Base-by-base conservation (phyloP, 2,329 filamentous ascomycete species). In the Chaetomium strumarium region DNA sequence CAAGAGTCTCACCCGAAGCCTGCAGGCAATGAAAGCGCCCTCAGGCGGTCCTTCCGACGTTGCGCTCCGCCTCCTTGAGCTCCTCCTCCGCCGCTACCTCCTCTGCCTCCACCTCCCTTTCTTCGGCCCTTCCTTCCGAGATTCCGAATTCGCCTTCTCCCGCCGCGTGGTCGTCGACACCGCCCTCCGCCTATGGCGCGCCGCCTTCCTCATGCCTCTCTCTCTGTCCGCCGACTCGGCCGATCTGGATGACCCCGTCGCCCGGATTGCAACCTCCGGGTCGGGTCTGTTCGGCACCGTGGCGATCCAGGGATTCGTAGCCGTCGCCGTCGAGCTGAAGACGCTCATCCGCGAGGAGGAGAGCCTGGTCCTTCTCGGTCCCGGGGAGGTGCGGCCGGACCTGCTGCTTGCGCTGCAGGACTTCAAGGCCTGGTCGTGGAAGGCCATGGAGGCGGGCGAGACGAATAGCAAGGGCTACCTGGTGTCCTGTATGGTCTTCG, bases 71-170 rank as follows among this genome's bases (percentile, higher is more conserved):
- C 58, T 76, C 0, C 61, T 79, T 6, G 75, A 81, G 29, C 69
- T 79, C 39, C 63, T 80, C 19, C 70, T 81, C 55, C 72, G 76
- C 24, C 76, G 79, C 9, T 81, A 79, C 58, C 63, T 84, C 2
- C 68, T 78, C 6, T 68, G 75, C 0, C 69, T 86, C 0, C 82
- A 86, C 60, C 68, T 77, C 2, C 77, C 77, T 0, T 82, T 73
- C 60, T 73, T 76, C 24, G 63, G 63, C 0, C 60, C 67, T 0
- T 67, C 73, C 1, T 63, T 73, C 2, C 63, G 63, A 0, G 68
- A 78, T 5, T 67, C 74, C 1, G 61, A 68, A 2, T 81, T 75
- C 53, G 75, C 76, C 0, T 81, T 73, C 54, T 79, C 79, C 0
- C 65, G 75, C 1, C 76, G 74, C 40, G 70, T 74, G 0, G 66